Evolutionary conservation across 2,329 filamentous ascomycete species (phyloP).

Genomic region (Colletotrichum phormii): DNA sequence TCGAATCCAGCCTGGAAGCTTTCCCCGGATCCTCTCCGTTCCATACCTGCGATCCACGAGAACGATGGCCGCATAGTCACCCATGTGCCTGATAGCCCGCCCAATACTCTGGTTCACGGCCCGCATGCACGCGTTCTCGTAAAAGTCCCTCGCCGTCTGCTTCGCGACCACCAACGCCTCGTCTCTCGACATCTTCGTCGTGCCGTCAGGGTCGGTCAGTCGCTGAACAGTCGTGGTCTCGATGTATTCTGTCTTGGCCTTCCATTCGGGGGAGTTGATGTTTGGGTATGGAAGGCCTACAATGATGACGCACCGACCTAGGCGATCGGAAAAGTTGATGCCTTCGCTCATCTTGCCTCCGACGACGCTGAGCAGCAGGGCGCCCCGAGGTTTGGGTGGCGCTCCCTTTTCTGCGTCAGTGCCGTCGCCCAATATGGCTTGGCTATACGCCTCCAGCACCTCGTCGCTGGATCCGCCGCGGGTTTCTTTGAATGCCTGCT

Average conservation of each 20-base stretch:
- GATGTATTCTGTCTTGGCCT: conserved; percentile 89
- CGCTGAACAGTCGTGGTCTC: conserved; percentile 67
- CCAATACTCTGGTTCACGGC: conserved; percentile 98
- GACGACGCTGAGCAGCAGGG: conserved; percentile 88
- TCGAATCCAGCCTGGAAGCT: conserved; percentile 91
- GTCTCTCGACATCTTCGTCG: conserved; percentile 34
- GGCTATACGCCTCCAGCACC: conserved; percentile 78
- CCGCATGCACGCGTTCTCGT: conserved; percentile 96
- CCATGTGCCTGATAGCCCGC: conserved; percentile 86
- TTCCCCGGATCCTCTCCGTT: conserved; percentile 77
- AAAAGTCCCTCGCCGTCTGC: conserved; percentile 79
- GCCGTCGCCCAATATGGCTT: conserved; percentile 68
- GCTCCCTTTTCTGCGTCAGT: background rate
- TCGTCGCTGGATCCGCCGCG: conserved; percentile 72
- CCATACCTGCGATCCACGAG: conserved; percentile 85
- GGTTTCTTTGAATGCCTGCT: conserved; percentile 71
- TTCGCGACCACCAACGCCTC: conserved; percentile 56
- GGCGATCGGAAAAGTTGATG: conserved; percentile 94
- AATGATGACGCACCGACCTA: conserved; percentile 92
- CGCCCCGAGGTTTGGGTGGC: conserved; percentile 63
- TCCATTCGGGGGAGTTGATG: conserved; percentile 89
- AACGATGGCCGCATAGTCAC: conserved; percentile 91
- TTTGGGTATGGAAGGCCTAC: conserved; percentile 95
- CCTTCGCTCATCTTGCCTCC: conserved; percentile 96
- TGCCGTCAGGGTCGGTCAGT: conserved; percentile 45